Conservation (phyloP, 2,329 filamentous ascomycete species). For the Sporothrix brasiliensis region DNA sequence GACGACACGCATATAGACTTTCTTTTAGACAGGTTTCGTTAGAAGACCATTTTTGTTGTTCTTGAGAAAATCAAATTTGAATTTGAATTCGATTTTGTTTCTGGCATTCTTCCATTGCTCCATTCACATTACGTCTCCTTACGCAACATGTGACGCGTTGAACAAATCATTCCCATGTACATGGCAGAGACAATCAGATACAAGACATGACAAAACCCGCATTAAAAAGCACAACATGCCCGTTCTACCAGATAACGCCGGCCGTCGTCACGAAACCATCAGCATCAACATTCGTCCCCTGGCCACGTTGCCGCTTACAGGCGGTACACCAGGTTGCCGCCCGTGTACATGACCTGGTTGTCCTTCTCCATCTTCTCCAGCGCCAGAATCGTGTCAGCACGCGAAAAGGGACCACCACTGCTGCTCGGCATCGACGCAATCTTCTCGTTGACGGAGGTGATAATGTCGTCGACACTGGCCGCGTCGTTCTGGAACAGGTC, state of each 20-base stretch:
- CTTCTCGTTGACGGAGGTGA: slow-evolving; percentile 77
- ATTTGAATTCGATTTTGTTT: not conserved
- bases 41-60: not conserved
- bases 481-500: slow-evolving; percentile 86
- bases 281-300: not conserved
- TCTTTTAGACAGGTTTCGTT: not conserved
- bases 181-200: not conserved
- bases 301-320: slow-evolving; percentile 50
- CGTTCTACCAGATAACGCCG: slow-evolving; percentile 32
- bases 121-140: not conserved
- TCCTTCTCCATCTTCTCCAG: slow-evolving; percentile 76
- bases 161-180: slow-evolving; percentile 15
- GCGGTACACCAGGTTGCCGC: slow-evolving; percentile 70
- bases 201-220: not conserved
- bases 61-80: not conserved
- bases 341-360: slow-evolving; percentile 86
- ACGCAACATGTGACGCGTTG: not conserved
- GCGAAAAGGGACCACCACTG: slow-evolving; percentile 63
- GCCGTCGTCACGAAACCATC: not conserved
- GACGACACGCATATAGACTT: slow-evolving; percentile 17
- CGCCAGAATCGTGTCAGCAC: slow-evolving; percentile 73
- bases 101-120: not conserved
- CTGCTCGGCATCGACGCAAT: slow-evolving; percentile 52
- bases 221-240: slow-evolving; percentile 10
- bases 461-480: slow-evolving; percentile 72